Percentiles rank a stretch among this genome's conserved stretches.
Conservation (phyloP, 2,329 filamentous ascomycete species). For the Coniella vitis region DNA sequence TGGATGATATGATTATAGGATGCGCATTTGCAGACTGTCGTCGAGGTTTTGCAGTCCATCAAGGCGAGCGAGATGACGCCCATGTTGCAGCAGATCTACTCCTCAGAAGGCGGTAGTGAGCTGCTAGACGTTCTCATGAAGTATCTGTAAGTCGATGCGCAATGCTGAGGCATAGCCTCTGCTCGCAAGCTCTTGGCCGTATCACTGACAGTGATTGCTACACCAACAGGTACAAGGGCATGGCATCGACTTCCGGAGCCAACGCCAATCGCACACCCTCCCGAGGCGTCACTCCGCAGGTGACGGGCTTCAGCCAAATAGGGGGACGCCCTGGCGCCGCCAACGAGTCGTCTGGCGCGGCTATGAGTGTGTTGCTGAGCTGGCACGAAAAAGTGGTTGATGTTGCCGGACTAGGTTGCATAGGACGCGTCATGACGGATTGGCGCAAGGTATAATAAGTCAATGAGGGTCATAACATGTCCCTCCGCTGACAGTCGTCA, state of each 20-base stretch:
- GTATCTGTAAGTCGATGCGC: conserved; percentile 66
- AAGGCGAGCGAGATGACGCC: conserved; percentile 93
- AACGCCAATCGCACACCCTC: conserved; percentile 39
- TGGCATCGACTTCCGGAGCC: conserved; percentile 45
- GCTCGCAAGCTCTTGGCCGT: not conserved
- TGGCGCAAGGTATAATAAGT: conserved; percentile 78
- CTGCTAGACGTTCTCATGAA: conserved; percentile 93
- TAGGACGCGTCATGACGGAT: conserved; percentile 93
- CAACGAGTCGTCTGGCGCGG: conserved; percentile 68
- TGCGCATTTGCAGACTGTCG: conserved; percentile 76
- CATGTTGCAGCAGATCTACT: conserved; percentile 75
- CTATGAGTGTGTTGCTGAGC: conserved; percentile 93
- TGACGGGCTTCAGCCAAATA: conserved; percentile 84
- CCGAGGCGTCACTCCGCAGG: conserved; percentile 57
- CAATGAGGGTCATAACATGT: not conserved
- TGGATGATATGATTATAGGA: conserved; percentile 49
- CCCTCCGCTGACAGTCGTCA: not conserved
- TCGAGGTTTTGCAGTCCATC: conserved; percentile 92
- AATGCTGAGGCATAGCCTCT: too few relatives aligned
- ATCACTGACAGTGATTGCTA: not conserved
- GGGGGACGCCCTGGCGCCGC: conserved; percentile 43
- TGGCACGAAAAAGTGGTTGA: conserved; percentile 99
- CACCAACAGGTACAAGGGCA: conserved; percentile 73
- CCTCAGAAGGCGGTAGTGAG: conserved; percentile 72
- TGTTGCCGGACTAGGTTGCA: conserved; percentile 81